Evolutionary conservation across 495 filamentous ascomycete genomes (phyloP), one percentile per base, ranked within the genome.

Genomic region (Talaromyces stipitatus): DNA sequence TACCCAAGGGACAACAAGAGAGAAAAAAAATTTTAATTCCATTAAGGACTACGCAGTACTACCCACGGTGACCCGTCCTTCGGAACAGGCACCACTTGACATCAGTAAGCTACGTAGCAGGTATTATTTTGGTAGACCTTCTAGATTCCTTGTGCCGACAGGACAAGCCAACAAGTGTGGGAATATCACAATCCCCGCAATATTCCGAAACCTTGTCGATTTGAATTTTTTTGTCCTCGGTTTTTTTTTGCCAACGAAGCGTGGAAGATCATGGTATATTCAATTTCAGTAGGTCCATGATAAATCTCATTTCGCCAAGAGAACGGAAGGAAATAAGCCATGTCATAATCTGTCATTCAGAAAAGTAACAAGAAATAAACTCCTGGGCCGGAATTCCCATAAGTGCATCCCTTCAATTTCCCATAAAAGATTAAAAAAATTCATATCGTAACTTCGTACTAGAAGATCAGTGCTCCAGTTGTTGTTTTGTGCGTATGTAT

Each of bases 291-390:
- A 38, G 51, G 14, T 38, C n/a, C 28, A 54, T 54, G 29, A 54
- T 54, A 41, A 2, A 36, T 41, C 30, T 41, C 18, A 20, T 27
- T n/a, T n/a, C n/a, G n/a, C n/a, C n/a, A n/a, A 24, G 20, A 24
- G 24, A 52, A 32, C 1, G n/a, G 16, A 52, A 52, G 16, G 30
- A 30, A 27, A 51, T 28, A 54, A 16, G 20, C 27, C 26, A 29
- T 26, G 29, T 30, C n/a, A 33, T 30, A 33, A 20, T 8, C 23
- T 24, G 11, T 50, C 46, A 28, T 26, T 50, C 27, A 22, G 27
- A 45, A 47, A 38, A 58, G 57, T 50, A 51, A 63, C 61, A 61
- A 47, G 47, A 38, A 58, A 41, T 12, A 36, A 62, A 45, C 58
- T 56, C 58, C 57, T 29, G 43, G 50, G 53, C 29, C 47, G 57